Base-by-base conservation (phyloP, 331 rosid genomes). In the Rosa hybrid region DNA sequence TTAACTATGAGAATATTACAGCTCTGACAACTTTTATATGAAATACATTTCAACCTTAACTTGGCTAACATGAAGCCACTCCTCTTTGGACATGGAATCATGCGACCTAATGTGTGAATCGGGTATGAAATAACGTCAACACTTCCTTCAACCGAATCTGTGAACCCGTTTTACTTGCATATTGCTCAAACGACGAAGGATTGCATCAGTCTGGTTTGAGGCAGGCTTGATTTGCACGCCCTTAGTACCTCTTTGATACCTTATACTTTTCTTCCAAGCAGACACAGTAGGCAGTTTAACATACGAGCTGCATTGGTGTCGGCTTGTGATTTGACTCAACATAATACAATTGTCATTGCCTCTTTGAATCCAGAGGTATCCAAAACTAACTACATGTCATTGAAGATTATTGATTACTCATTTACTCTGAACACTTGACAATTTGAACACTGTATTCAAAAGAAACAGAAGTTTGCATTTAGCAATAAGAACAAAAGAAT, bases 401-500 rank as follows among this genome's bases (percentile, higher is more conserved):
- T 16, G 17, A 64, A 44, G 34, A 63, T 27, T 63, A 11, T 21
- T 4, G 38, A 60, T 23, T 12, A 62, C 34, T 30, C 34, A 30
- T 2, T 30, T 30, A 30, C 39, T 12, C 27, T 57, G 8, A 57
- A 23, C 67, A 11, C 38, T 4, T 11, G 39, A 62, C 18, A 14
- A 13, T 30, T 7, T 12, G n/a, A 14, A 30, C 8, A 64, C 10
- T 23, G 49, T 27, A 30, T 49, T 74, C 50, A 54, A 51, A 53
- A 34, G 49, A 34, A 50, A 17, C 25, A 71, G 13, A 18, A 53
- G 20, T 30, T 62, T 11, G 21, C 72, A 63, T 65, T 46, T 12
- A 11, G 7, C 79, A 45, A 45, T 0, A 67, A 38, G 12, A 76
- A 48, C 80, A 48, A 46, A 63, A 63, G 30, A 77, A 64, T 69